Base-by-base conservation (phyloP, 805 yeast genomes). In the Teunomyces lycoperdinae region DNA sequence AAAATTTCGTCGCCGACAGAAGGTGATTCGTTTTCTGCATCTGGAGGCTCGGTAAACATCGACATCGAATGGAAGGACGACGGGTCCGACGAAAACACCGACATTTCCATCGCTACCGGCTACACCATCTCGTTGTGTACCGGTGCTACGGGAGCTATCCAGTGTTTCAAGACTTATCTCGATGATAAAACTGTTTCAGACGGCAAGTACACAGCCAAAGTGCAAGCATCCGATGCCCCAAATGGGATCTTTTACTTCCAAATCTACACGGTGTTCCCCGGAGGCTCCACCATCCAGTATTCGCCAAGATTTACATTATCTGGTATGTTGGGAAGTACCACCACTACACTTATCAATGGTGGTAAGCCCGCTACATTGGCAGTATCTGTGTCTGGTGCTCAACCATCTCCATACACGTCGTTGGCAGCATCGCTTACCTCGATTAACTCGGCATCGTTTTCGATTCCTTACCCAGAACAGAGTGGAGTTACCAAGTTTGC, bases 401-500 rank as follows among this genome's bases (percentile, higher is more conserved):
- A 71, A 6, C 72, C 79, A 4, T 67, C 68, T 5, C 72, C 72
- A 26, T 75, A 71, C 54, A 64, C 71, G 29, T 67, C 81, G 0
- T 57, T 58, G 9, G 58, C 50, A 3, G 62, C 53, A 5, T 56
- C 63, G 2, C 54, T 54, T 6, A 47, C 50, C 5, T 10, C 66
- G 9, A 38, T 65, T 35, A 54, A 68, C 56, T 58, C 74, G 1
- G 66, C 63, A 9, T 83, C 89, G 2, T 85, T 85, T 63, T 62
- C 84, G 2, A 70, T 90, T 5, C 78, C 95, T 2, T 92, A 91
- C 68, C 78, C 88, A 2, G 53, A 57, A 57, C 98, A 92, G 70
- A 85, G 94, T 0, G 96, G 96, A 28, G 66, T 56, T 16, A 80
- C 87, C 8, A 79, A 91, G 57, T 88, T 69, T 65, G 97, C 98